Conservation (phyloP, 1,284 basidiomycete species). For the Melampsora americana region DNA sequence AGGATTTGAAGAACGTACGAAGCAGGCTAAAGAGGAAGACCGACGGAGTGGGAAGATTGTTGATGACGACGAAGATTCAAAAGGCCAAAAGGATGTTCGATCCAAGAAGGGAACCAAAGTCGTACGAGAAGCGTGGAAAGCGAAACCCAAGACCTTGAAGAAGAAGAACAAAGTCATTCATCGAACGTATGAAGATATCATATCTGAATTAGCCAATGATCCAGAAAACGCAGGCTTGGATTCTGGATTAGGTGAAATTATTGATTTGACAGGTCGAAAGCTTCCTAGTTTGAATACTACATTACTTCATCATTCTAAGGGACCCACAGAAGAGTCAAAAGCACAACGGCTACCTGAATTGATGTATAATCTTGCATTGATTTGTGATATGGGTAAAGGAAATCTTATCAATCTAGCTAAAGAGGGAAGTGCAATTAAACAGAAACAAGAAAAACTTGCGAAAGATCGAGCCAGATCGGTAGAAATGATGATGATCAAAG, state of each 20-base stretch:
- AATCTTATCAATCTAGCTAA: slow-evolving; percentile 81
- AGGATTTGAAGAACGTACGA: slow-evolving; percentile 81
- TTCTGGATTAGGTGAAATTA: slow-evolving; percentile 73
- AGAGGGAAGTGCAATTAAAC: slow-evolving; percentile 78
- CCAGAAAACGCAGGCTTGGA: slow-evolving; percentile 52
- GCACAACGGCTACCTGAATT: slow-evolving; percentile 74
- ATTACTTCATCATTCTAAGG: slow-evolving; percentile 66
- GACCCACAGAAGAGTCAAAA: slow-evolving; percentile 31
- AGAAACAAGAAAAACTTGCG: slow-evolving; percentile 69
- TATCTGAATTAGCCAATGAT: slow-evolving; percentile 69
- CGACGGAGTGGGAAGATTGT: slow-evolving; percentile 46
- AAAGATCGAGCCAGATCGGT: slow-evolving; percentile 68
- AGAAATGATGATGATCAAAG: slow-evolving; percentile 61
- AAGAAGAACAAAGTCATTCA: slow-evolving; percentile 76
- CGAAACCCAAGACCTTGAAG: slow-evolving; percentile 62
- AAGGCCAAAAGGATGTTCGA: slow-evolving; percentile 37
- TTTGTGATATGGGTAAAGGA: slow-evolving; percentile 73
- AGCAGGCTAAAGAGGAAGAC: slow-evolving; percentile 80
- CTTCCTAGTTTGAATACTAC: slow-evolving; percentile 68
- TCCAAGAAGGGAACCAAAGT: slow-evolving; percentile 45
- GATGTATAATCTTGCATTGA: slow-evolving; percentile 84
- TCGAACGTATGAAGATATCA: slow-evolving; percentile 90
- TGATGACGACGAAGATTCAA: slow-evolving; percentile 49
- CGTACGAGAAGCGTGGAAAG: slow-evolving; percentile 53
- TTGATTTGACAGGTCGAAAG: slow-evolving; percentile 88